Conservation (phyloP, 495 filamentous ascomycete species). For the Amniculicola lignicola region DNA sequence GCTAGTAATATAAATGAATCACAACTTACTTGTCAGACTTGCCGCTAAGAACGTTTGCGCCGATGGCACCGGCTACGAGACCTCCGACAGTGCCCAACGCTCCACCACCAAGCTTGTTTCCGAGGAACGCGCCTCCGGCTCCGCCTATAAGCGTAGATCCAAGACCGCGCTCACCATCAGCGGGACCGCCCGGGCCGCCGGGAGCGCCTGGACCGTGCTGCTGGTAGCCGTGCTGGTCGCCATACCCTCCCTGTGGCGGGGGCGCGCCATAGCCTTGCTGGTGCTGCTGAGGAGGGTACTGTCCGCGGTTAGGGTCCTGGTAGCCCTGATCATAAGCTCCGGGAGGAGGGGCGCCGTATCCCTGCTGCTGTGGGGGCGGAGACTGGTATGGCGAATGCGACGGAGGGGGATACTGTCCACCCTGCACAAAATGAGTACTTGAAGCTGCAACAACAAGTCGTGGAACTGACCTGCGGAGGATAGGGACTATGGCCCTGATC, state of each 20-base stretch:
- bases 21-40: constrained; percentile 44
- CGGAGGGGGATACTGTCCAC: too few species aligned
- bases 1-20: neutral
- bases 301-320: constrained; percentile 31
- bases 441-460: neutral
- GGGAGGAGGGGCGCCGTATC: constrained; percentile 20
- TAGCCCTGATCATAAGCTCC: constrained; percentile 27
- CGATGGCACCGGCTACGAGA: constrained; percentile 53
- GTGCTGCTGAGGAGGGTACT: constrained; percentile 33
- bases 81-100: constrained; percentile 51
- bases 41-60: constrained; percentile 50
- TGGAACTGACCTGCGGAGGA: constrained; percentile 22
- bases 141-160: constrained; percentile 55
- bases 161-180: constrained; percentile 52
- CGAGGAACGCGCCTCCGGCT: constrained; percentile 52
- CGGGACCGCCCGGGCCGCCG: constrained; percentile 33
- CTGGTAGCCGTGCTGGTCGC: constrained; percentile 20
- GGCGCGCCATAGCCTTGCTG: constrained; percentile 33
- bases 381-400: constrained; percentile 23
- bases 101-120: constrained; percentile 49
- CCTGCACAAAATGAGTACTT: neutral
- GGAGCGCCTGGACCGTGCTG: constrained; percentile 27
- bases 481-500: constrained; percentile 25
- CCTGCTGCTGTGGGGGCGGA: constrained; percentile 10
- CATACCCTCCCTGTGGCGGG: constrained; percentile 27